These are phyloP conservation scores for Mucor plumbeus DNA, from an alignment of 371 early-diverging fungal genomes.

Conservation along the genomic window DNA sequence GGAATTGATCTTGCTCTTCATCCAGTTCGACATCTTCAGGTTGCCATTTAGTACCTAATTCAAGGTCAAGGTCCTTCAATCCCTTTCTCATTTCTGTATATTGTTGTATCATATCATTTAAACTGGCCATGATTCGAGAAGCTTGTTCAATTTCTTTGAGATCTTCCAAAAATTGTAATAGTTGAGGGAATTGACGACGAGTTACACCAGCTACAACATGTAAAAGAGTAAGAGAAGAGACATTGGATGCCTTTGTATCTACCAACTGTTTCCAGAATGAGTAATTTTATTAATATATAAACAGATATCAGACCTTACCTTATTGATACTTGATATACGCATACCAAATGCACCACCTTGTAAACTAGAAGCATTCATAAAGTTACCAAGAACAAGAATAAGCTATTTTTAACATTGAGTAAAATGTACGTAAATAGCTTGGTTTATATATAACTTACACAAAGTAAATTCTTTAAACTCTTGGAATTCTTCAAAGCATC, in stretches of 20 bases:
- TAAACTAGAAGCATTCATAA: conserved; percentile 58
- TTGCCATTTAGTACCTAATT: conserved; percentile 40
- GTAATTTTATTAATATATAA: not conserved
- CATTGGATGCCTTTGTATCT: conserved; percentile 54
- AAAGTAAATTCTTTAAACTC: conserved; percentile 46
- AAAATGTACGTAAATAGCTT: conserved; percentile 17
- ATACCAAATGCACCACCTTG: conserved; percentile 65
- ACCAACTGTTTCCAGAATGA: conserved; percentile 30
- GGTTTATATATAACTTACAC: conserved; percentile 39
- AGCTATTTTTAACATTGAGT: conserved; percentile 23
- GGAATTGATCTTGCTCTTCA: conserved; percentile 34
- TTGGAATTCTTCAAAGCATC: conserved; percentile 47
- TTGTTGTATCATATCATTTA: conserved; percentile 47
- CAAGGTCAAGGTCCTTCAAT: conserved; percentile 33
- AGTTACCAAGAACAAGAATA: conserved; percentile 60
- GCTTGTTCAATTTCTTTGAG: conserved; percentile 41
- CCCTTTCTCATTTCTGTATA: conserved; percentile 45
- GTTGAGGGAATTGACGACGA: conserved; percentile 55
- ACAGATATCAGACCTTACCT: conserved; percentile 26
- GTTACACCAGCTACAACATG: conserved; percentile 47
- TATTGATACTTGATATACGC: conserved; percentile 49
- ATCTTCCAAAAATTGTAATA: conserved; percentile 38
- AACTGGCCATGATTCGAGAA: conserved; percentile 37
- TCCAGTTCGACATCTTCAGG: conserved; percentile 38
- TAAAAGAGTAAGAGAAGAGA: conserved; percentile 43